Conservation (phyloP, 1,284 basidiomycete genomes). For the Moesziomyces sp. region DNA sequence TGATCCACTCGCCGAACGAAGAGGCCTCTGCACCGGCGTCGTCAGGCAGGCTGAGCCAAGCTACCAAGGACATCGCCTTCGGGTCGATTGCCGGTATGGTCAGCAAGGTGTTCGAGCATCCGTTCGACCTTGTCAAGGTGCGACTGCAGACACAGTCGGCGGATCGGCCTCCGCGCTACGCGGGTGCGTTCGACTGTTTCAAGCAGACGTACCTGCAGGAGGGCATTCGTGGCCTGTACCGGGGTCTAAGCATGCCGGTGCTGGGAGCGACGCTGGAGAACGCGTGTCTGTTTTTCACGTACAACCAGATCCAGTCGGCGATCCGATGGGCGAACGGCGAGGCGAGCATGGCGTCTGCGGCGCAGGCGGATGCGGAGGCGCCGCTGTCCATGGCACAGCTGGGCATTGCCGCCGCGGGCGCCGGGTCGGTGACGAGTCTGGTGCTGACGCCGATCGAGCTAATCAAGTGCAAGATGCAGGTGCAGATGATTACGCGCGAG, state of each 20-base stretch:
- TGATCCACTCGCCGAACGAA: constrained; percentile 44
- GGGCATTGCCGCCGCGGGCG: constrained; percentile 80
- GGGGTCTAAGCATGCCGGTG: constrained; percentile 84
- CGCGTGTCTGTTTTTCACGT: constrained; percentile 85
- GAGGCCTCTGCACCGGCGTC: constrained; percentile 11
- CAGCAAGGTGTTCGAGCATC: constrained; percentile 65
- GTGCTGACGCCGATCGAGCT: constrained; percentile 90
- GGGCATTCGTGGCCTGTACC: constrained; percentile 62
- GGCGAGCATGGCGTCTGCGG: constrained; percentile 37
- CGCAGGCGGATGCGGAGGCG: constrained; percentile 66
- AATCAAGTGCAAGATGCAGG: constrained; percentile 95
- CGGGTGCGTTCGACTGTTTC: constrained; percentile 63
- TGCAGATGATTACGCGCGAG: constrained; percentile 79
- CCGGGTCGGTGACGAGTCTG: constrained; percentile 83
- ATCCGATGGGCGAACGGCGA: constrained; percentile 69
- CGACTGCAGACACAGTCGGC: constrained; percentile 63
- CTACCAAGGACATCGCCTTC: constrained; percentile 63
- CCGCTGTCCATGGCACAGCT: constrained; percentile 73
- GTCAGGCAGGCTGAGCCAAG: constrained; percentile 53
- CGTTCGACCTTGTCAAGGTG: constrained; percentile 66
- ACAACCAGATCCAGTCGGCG: constrained; percentile 81
- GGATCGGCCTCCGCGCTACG: constrained; percentile 51
- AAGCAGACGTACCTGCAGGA: constrained; percentile 56
- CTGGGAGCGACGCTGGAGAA: constrained; percentile 92
- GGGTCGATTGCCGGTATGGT: constrained; percentile 66